These are phyloP conservation scores for Phytophthora fragariaefolia DNA, from an alignment of 352 stramenopile species.

Conservation along the genomic window DNA sequence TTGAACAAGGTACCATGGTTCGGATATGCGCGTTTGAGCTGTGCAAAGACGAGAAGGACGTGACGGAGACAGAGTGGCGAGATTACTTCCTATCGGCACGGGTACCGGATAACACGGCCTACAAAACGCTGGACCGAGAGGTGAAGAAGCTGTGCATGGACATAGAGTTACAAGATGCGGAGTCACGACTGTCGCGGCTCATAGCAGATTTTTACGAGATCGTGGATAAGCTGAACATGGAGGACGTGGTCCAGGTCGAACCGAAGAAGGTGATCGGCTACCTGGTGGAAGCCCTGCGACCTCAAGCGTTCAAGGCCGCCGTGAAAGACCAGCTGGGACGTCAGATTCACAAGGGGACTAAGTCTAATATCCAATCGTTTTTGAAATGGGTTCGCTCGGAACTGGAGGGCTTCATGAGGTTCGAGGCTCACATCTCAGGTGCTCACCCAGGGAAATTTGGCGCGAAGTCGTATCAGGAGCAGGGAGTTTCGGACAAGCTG, in stretches of 20 bases:
- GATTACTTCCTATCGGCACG: not conserved
- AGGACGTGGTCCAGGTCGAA: not conserved
- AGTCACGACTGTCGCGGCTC: slow-evolving; percentile 1
- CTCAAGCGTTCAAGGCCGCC: not conserved
- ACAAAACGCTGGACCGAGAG: slow-evolving; percentile 2
- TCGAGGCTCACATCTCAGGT: slow-evolving; percentile 3
- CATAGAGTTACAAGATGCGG: not conserved
- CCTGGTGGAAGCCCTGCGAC: slow-evolving; percentile 2
- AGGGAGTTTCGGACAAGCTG: not conserved
- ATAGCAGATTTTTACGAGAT: slow-evolving; percentile 9
- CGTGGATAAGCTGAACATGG: slow-evolving; percentile 6
- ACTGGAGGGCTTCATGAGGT: not conserved
- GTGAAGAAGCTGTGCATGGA: slow-evolving; percentile 10
- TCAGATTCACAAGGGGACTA: not conserved
- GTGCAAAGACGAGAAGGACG: not conserved
- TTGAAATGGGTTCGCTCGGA: not conserved
- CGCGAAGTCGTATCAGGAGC: not conserved
- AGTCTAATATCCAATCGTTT: not conserved
- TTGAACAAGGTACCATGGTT: not conserved
- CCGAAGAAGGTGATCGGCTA: slow-evolving; percentile 7
- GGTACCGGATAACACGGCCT: slow-evolving; percentile 5
- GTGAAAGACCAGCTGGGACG: not conserved
- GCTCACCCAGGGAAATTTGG: not conserved
- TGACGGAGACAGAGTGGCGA: slow-evolving; percentile 1
- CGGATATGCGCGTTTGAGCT: not conserved